Conservation (phyloP, 108 stramenopile species). For the Chaetoceros tenuissimus region DNA sequence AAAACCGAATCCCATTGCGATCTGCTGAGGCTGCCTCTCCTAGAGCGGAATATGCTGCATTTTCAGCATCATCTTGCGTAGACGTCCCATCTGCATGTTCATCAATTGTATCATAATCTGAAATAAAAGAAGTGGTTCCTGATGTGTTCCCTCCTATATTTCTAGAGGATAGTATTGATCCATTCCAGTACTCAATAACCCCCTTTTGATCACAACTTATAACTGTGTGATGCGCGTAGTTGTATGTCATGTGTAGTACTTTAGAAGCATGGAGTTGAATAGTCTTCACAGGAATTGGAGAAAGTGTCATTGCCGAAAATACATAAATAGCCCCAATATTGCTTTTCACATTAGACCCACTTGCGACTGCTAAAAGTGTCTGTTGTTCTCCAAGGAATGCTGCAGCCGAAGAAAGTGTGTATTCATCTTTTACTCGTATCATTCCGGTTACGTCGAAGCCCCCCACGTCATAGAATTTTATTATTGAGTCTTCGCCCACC, state of each 20-base stretch:
- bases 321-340: conserved; percentile 30
- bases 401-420: conserved; percentile 31
- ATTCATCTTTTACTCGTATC: conserved; percentile 35
- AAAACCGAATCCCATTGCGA: conserved; percentile 35
- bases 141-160: conserved; percentile 5
- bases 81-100: background rate
- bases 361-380: conserved; percentile 24
- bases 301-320: conserved; percentile 42
- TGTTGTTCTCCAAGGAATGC: conserved; percentile 34
- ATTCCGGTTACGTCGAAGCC: conserved; percentile 87
- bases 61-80: background rate
- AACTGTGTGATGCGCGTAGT: conserved; percentile 43
- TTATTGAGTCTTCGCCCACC: conserved; percentile 69
- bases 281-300: conserved; percentile 37
- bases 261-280: conserved; percentile 70
- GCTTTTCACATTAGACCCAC: background rate
- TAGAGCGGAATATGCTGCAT: background rate
- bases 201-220: conserved; percentile 82
- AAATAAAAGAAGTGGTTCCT: background rate
- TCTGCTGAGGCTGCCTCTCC: conserved; percentile 15
- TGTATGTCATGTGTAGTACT: conserved; percentile 70
- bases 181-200: conserved; percentile 89
- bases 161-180: conserved; percentile 7
- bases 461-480: conserved; percentile 95
- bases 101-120: background rate